Evolutionary conservation across 2,329 filamentous ascomycete genomes (phyloP).

Genomic region (Canariomyces notabilis): DNA sequence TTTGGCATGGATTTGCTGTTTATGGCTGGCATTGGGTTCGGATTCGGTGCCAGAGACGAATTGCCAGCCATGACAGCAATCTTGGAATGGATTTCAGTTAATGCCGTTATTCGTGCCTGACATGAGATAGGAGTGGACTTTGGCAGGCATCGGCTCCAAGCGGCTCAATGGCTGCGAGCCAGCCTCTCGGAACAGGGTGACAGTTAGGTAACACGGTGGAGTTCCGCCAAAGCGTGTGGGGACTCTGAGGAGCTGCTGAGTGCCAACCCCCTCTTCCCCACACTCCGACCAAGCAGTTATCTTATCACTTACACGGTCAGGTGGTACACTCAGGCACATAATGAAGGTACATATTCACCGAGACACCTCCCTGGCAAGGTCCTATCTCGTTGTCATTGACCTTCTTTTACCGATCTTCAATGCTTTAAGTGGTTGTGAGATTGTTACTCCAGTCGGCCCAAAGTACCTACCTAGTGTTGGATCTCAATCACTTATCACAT

Average conservation of each 20-base stretch:
- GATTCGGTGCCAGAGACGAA: background rate
- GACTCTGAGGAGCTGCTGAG: too few species aligned
- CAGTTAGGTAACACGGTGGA: too few species aligned
- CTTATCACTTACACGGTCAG: constrained; percentile 22
- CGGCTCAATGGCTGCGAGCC: background rate
- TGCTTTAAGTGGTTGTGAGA: too few species aligned
- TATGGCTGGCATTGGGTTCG: background rate
- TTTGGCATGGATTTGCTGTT: background rate
- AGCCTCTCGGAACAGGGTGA: too few species aligned
- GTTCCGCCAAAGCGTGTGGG: too few species aligned
- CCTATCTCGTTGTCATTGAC: background rate
- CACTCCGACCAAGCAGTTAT: constrained; percentile 10
- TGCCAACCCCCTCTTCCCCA: constrained; percentile 14
- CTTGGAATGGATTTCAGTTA: background rate
- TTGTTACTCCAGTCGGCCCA: too few species aligned
- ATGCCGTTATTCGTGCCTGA: too few species aligned
- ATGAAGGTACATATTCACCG: constrained; percentile 4
- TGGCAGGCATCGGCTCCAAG: background rate
- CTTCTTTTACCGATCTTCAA: background rate
- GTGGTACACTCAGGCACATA: background rate
- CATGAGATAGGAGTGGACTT: too few species aligned
- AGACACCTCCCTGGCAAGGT: background rate
- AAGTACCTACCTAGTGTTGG: too few species aligned
- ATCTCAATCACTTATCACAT: too few species aligned
- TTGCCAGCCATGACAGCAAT: background rate